Evolutionary conservation across 371 early-diverging fungal genomes (phyloP).

Genomic region (Lichtheimia ramosa): DNA sequence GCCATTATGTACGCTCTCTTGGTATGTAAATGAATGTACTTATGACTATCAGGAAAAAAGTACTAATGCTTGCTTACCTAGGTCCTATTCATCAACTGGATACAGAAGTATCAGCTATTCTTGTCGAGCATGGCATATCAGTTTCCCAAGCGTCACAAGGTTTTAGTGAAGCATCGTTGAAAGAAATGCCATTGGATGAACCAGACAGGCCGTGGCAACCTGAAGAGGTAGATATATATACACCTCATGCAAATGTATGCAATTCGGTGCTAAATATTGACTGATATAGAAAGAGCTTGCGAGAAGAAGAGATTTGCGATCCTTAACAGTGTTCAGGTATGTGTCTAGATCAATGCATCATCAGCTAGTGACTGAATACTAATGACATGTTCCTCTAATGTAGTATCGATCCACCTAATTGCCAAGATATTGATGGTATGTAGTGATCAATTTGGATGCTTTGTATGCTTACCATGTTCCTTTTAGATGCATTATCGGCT

Average conservation of each 20-base stretch:
- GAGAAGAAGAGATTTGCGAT: conserved; percentile 55
- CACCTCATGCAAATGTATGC: not conserved
- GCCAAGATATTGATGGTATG: conserved; percentile 87
- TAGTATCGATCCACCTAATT: conserved; percentile 92
- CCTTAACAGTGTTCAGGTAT: conserved; percentile 46
- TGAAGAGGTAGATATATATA: conserved; percentile 21
- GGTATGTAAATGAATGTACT: conserved; percentile 31
- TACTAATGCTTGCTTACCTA: conserved; percentile 33
- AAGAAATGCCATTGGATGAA: conserved; percentile 71
- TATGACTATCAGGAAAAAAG: not conserved
- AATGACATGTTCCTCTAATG: not conserved
- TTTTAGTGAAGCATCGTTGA: conserved; percentile 65
- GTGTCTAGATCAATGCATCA: not conserved
- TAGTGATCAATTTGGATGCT: not conserved
- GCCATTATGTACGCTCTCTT: conserved; percentile 87
- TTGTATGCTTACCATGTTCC: not conserved
- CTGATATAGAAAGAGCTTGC: conserved; percentile 46
- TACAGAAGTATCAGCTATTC: conserved; percentile 74
- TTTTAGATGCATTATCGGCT: conserved; percentile 85
- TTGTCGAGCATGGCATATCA: conserved; percentile 79
- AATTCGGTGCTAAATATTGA: not conserved
- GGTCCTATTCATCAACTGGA: conserved; percentile 69
- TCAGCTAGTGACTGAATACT: not conserved
- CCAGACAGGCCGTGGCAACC: conserved; percentile 60
- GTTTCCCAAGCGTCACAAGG: conserved; percentile 70